Percentiles rank a stretch among this genome's conserved stretches.
Evolutionary conservation across 768 basidiomycete species (phyloP).

Genomic region (Suillus weaverae): DNA sequence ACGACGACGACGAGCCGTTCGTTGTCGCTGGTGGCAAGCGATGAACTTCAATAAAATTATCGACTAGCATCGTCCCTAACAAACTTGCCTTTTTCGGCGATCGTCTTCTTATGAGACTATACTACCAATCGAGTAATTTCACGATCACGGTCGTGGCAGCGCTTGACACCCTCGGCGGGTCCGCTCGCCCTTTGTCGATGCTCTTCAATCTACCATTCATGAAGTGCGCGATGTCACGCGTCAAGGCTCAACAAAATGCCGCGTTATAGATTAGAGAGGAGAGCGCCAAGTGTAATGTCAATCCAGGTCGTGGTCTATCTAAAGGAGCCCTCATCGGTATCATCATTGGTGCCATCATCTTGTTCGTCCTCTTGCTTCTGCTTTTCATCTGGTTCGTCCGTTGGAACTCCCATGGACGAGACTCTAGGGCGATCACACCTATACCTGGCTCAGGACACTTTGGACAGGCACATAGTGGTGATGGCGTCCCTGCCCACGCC

Average conservation of each 20-base stretch:
- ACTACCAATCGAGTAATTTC: no score
- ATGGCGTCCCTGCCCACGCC: slow-evolving; percentile 22
- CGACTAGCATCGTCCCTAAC: neutral
- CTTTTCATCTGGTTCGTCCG: slow-evolving; percentile 36
- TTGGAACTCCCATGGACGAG: slow-evolving; percentile 23
- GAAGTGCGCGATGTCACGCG: no score
- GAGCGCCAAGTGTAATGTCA: no score
- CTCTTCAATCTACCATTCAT: no score
- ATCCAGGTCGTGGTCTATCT: slow-evolving; percentile 10
- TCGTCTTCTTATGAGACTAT: neutral
- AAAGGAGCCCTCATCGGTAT: slow-evolving; percentile 33
- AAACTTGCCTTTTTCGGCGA: neutral
- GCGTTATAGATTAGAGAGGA: no score
- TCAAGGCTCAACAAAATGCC: no score
- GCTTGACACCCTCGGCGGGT: no score
- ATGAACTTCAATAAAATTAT: slow-evolving; percentile 3
- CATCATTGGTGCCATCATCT: slow-evolving; percentile 54
- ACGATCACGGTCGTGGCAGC: no score
- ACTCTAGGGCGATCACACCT: slow-evolving; percentile 25
- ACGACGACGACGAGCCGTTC: neutral
- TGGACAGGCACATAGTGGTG: slow-evolving; percentile 32
- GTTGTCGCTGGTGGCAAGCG: slow-evolving; percentile 1
- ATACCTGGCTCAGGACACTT: slow-evolving; percentile 34
- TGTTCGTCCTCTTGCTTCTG: slow-evolving; percentile 57
- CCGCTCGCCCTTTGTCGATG: no score